Percentiles rank a stretch among this genome's conserved stretches.
Evolutionary conservation across 2,329 filamentous ascomycete genomes (phyloP).

Genomic region (Fonsecaea pedrosoi): DNA sequence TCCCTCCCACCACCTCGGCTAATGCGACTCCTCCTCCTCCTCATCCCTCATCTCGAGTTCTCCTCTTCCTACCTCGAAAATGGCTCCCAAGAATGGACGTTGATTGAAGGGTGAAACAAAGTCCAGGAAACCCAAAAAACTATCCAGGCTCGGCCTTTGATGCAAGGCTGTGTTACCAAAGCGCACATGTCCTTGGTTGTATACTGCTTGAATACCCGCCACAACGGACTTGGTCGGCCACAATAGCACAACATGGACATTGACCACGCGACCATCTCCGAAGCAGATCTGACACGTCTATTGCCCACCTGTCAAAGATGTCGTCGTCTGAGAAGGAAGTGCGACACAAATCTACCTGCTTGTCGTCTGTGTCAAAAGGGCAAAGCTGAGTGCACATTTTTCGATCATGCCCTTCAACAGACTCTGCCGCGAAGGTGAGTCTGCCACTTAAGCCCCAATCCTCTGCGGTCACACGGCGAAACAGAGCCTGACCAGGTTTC

Average conservation of each 20-base stretch:
- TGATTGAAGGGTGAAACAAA: constrained; percentile 10
- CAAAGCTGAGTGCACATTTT: constrained; percentile 43
- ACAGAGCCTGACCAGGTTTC: constrained; percentile 6
- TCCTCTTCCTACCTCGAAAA: background rate
- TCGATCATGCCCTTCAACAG: constrained; percentile 42
- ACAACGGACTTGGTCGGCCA: constrained; percentile 35
- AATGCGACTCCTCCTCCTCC: constrained; percentile 9
- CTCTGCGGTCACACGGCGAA: background rate
- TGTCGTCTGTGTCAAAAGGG: constrained; percentile 43
- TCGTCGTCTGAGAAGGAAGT: constrained; percentile 41
- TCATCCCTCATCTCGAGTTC: background rate
- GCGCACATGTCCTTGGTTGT: constrained; percentile 37
- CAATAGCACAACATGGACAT: constrained; percentile 33
- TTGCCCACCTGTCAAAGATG: constrained; percentile 42
- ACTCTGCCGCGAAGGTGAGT: constrained; percentile 41
- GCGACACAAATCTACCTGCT: constrained; percentile 41
- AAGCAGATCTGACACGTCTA: constrained; percentile 40
- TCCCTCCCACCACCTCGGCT: constrained; percentile 12
- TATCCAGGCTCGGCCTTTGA: constrained; percentile 10
- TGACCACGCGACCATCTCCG: constrained; percentile 40
- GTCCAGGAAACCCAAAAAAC: background rate
- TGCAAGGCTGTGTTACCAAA: constrained; percentile 32
- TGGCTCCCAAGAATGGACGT: background rate
- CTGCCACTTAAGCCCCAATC: background rate
- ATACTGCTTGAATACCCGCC: constrained; percentile 19